phyloP scores from a whole-genome alignment of 2,329 filamentous ascomycete species.

The Teratosphaeria zuluensis region DNA sequence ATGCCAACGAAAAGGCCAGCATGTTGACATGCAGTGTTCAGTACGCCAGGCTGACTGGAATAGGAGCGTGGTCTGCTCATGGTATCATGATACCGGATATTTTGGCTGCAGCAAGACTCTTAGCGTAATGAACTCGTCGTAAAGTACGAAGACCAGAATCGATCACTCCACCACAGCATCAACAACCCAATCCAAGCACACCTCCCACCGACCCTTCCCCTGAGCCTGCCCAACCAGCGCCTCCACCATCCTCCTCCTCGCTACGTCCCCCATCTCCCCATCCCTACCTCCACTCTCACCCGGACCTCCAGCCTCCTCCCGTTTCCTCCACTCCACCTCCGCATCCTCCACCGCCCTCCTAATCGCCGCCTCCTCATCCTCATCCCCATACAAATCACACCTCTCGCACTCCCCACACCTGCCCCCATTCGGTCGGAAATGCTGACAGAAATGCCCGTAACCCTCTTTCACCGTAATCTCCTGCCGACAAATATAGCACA shows the following conservation, averaged over 20 bases:
- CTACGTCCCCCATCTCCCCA: neutral
- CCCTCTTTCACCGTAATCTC: conserved; percentile 53
- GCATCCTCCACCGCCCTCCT: conserved; percentile 32
- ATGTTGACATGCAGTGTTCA: no score
- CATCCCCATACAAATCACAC: conserved; percentile 41
- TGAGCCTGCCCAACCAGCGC: neutral
- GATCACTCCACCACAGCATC: neutral
- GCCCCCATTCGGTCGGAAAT: conserved; percentile 75
- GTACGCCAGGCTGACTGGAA: no score
- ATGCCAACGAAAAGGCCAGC: no score
- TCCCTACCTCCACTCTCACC: neutral
- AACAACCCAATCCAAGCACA: neutral
- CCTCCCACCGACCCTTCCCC: neutral
- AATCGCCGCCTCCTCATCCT: conserved; percentile 37
- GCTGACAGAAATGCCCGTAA: conserved; percentile 91
- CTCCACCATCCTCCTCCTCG: neutral
- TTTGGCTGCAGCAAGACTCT: no score
- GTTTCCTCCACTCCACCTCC: conserved; percentile 37
- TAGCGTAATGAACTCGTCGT: no score
- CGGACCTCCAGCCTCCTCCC: conserved; percentile 16
- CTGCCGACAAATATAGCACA: conserved; percentile 89
- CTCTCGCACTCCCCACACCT: conserved; percentile 66
- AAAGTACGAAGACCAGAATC: no score
- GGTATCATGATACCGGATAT: no score
- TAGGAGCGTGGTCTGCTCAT: no score